Evolutionary conservation across 1,139 yeast species (phyloP).

Genomic region (Magnusiomyces sp.): DNA sequence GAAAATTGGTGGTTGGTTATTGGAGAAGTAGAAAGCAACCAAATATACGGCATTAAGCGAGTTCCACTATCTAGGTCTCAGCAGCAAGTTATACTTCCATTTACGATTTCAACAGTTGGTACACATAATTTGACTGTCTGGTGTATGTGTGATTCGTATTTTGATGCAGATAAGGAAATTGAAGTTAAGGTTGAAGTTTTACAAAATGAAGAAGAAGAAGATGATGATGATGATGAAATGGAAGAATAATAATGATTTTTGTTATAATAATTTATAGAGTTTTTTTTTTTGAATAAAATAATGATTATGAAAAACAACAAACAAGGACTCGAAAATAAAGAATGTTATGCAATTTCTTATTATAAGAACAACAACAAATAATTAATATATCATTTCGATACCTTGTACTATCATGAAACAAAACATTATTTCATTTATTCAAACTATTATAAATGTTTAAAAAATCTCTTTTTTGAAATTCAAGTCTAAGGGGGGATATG

Average conservation of each 20-base stretch:
- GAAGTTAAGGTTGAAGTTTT: conserved; percentile 42
- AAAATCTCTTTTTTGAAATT: too few relatives aligned
- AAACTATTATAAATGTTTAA: too few relatives aligned
- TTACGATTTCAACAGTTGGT: conserved; percentile 56
- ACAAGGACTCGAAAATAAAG: not conserved
- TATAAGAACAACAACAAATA: too few relatives aligned
- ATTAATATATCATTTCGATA: too few relatives aligned
- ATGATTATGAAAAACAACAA: not conserved
- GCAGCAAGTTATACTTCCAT: conserved; percentile 47
- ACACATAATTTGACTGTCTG: conserved; percentile 56
- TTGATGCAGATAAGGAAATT: conserved; percentile 84
- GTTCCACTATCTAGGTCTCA: conserved; percentile 46
- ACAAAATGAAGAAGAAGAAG: conserved; percentile 30
- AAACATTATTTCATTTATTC: too few relatives aligned
- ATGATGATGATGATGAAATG: conserved; percentile 19
- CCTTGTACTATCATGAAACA: too few relatives aligned
- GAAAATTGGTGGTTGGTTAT: conserved; percentile 76
- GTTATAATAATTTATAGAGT: too few relatives aligned
- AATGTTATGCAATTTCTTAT: too few relatives aligned
- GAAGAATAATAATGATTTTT: conserved; percentile 4
- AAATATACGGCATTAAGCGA: conserved; percentile 68
- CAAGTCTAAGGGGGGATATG: too few relatives aligned
- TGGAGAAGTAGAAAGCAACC: conserved; percentile 55
- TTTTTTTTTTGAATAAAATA: not conserved
- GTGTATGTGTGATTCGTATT: conserved; percentile 86